Conservation (phyloP, 192 early-diverging fungal genomes). For the Dimargaris cristalligena region DNA sequence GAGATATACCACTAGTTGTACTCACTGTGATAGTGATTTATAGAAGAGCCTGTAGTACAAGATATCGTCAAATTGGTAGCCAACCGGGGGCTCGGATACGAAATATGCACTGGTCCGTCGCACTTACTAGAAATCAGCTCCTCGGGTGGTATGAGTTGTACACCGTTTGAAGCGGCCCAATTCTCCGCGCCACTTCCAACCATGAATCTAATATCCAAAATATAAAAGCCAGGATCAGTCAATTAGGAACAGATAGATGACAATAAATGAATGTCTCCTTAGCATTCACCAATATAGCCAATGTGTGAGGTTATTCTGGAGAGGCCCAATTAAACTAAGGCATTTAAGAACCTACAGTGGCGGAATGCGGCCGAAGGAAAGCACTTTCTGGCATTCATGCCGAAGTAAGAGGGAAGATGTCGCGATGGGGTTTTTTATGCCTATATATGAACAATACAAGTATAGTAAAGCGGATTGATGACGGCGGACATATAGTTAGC, state of each 20-base stretch:
- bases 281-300: not conserved
- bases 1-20: not conserved
- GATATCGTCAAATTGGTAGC: not conserved
- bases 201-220: constrained; percentile 17
- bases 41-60: not conserved
- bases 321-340: too few species aligned
- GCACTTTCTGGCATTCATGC: constrained; percentile 12
- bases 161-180: too few species aligned
- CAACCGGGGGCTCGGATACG: constrained; percentile 7
- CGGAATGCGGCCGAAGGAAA: constrained; percentile 27
- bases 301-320: too few species aligned
- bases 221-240: too few species aligned
- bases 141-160: too few species aligned
- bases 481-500: not conserved
- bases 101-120: constrained; percentile 8
- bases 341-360: constrained; percentile 30
- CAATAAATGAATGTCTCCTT: too few species aligned
- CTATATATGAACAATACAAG: constrained; percentile 15
- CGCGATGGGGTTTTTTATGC: constrained; percentile 48
- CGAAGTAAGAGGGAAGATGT: constrained; percentile 31
- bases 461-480: not conserved
- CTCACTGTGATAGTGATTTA: not conserved
- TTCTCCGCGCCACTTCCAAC: constrained; percentile 37
- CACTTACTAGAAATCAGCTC: not conserved
- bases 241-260: too few species aligned